Percentiles rank a stretch among this genome's conserved stretches.
phyloP scores from a whole-genome alignment of 208 protist genomes.

The Trypanosoma cruzi region DNA sequence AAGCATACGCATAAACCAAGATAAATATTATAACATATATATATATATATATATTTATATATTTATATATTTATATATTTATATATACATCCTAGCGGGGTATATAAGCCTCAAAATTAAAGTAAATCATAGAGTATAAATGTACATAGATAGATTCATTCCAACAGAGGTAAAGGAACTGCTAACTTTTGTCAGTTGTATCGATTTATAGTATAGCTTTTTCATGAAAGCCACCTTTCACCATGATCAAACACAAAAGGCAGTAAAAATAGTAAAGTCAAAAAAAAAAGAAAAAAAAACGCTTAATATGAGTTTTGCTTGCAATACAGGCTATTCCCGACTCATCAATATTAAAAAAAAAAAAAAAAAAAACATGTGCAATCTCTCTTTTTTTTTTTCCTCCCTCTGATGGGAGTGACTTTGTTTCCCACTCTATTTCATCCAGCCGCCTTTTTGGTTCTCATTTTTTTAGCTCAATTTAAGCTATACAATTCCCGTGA shows the following conservation, averaged over 20 bases:
- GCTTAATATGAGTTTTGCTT: conserved; percentile 3
- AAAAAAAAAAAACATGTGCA: neutral
- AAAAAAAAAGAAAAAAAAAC: neutral
- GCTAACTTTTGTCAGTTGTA: no score
- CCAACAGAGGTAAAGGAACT: no score
- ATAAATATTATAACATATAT: conserved; percentile 9
- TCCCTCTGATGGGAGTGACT: neutral
- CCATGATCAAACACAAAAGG: neutral
- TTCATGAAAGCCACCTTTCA: no score
- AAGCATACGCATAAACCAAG: neutral
- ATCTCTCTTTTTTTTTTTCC: neutral
- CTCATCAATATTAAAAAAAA: no score
- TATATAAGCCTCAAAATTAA: neutral
- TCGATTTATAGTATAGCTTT: neutral
- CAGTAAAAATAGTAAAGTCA: no score
- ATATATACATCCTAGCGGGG: neutral
- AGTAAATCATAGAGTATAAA: neutral
- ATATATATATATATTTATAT: conserved; percentile 24
- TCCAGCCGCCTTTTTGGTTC: neutral
- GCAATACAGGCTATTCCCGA: neutral
- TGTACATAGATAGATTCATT: no score
- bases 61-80: conserved; percentile 8
- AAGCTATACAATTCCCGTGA: neutral
- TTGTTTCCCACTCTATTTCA: neutral
- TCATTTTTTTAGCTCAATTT: neutral